Percentiles rank a stretch among this genome's conserved stretches.
phyloP scores from a whole-genome alignment of 1,139 yeast species.

The Tardiomyces digboiensis region DNA sequence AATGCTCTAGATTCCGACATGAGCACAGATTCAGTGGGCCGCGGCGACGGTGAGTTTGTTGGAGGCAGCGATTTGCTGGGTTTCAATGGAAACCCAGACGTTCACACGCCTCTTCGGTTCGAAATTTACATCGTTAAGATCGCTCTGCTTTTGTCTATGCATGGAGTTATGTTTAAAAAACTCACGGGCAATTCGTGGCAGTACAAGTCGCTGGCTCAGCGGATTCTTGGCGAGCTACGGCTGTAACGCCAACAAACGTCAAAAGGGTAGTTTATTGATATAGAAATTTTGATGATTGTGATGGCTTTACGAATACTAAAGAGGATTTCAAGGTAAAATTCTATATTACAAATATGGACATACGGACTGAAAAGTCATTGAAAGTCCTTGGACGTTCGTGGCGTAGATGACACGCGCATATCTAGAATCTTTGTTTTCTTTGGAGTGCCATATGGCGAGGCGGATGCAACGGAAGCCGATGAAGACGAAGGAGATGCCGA shows the following conservation, averaged over 20 bases:
- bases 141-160: conserved; percentile 69
- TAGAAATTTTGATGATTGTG: too few species aligned
- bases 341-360: too few species aligned
- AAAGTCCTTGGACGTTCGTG: too few species aligned
- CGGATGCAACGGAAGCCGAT: neutral
- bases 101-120: conserved; percentile 57
- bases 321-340: too few species aligned
- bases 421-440: too few species aligned
- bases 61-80: conserved; percentile 28
- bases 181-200: conserved; percentile 93
- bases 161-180: conserved; percentile 94
- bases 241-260: conserved; percentile 31
- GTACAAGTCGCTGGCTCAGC: conserved; percentile 88
- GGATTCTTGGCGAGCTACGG: conserved; percentile 69
- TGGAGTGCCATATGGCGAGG: neutral
- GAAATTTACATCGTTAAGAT: conserved; percentile 92
- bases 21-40: conserved; percentile 25
- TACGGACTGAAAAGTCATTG: too few species aligned
- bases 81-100: conserved; percentile 5
- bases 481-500: neutral
- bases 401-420: too few species aligned
- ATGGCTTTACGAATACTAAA: too few species aligned
- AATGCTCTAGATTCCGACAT: conserved; percentile 18
- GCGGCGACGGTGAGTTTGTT: conserved; percentile 27
- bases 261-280: too few species aligned